Conservation (phyloP, 192 early-diverging fungal genomes). For the Phycomyces blakesleeanus region DNA sequence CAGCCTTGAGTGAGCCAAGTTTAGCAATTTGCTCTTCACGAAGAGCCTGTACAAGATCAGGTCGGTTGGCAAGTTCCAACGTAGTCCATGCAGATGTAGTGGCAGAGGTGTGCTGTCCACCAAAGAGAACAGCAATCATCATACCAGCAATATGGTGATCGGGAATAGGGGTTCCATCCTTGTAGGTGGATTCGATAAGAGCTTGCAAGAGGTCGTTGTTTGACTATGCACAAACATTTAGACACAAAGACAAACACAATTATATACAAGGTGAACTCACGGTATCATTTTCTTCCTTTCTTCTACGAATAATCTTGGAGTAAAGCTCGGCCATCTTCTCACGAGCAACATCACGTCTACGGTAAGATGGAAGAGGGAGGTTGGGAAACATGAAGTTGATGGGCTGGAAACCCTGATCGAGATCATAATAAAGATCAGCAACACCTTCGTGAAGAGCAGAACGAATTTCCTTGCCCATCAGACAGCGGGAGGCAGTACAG, state of each 20-base stretch:
- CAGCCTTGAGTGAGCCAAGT: constrained; percentile 53
- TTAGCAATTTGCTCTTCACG: constrained; percentile 67
- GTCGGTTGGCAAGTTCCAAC: constrained; percentile 77
- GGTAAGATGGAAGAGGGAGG: constrained; percentile 87
- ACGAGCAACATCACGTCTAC: constrained; percentile 82
- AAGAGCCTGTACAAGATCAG: constrained; percentile 65
- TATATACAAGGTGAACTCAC: constrained; percentile 16
- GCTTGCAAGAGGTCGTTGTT: constrained; percentile 72
- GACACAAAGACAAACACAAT: not conserved
- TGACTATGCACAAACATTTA: constrained; percentile 4
- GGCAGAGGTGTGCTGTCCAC: constrained; percentile 94
- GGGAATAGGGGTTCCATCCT: constrained; percentile 78
- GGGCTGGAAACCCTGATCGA: constrained; percentile 91
- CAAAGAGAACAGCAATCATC: constrained; percentile 97
- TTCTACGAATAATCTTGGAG: constrained; percentile 73
- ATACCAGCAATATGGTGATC: constrained; percentile 88
- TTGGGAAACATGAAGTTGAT: constrained; percentile 93
- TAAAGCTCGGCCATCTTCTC: constrained; percentile 78
- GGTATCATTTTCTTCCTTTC: constrained; percentile 49
- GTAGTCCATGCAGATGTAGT: constrained; percentile 92
- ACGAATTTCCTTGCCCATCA: constrained; percentile 94
- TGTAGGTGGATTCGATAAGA: constrained; percentile 84
- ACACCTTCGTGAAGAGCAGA: constrained; percentile 62
- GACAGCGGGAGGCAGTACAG: constrained; percentile 88
- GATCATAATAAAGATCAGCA: constrained; percentile 89